These are phyloP conservation scores for Pachyrhizus erosus DNA, from an alignment of 306 rosid species.

Conservation along the genomic window DNA sequence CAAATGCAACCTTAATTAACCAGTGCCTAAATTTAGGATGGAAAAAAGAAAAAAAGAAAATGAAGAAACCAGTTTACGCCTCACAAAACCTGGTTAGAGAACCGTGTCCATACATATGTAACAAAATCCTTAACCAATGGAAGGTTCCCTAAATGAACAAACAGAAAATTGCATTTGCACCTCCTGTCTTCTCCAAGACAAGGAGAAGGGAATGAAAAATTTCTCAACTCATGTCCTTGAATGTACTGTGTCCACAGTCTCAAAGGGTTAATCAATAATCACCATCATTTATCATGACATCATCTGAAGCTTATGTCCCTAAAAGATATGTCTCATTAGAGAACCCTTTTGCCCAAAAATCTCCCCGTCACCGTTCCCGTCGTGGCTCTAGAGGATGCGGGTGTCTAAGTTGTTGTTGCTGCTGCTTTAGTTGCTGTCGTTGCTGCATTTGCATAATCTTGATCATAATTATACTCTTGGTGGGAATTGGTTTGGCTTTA, in stretches of 20 bases:
- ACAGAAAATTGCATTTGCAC: not conserved
- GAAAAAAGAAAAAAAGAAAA: not conserved
- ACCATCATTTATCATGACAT: constrained; percentile 27
- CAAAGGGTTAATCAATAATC: constrained; percentile 11
- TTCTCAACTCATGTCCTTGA: not conserved
- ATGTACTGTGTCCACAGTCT: not conserved
- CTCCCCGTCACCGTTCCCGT: constrained; percentile 4
- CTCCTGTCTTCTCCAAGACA: not conserved
- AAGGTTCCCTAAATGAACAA: constrained; percentile 22
- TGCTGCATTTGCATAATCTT: constrained; percentile 13
- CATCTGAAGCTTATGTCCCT: not conserved
- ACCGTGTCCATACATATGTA: constrained; percentile 49
- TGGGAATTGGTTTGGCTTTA: not conserved
- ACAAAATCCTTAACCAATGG: constrained; percentile 52
- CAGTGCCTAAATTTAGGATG: constrained; percentile 36
- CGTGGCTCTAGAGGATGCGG: not conserved
- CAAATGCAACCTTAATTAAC: constrained; percentile 24
- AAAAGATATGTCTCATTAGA: not conserved
- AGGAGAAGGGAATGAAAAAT: constrained; percentile 9
- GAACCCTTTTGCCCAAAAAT: not conserved
- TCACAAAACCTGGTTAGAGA: constrained; percentile 29
- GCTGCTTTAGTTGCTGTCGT: not conserved
- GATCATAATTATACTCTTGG: constrained; percentile 22
- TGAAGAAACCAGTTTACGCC: constrained; percentile 5
- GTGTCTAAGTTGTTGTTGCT: constrained; percentile 23